Base-by-base conservation (phyloP, 2,329 filamentous ascomycete genomes). In the Penicillium nordicum region DNA sequence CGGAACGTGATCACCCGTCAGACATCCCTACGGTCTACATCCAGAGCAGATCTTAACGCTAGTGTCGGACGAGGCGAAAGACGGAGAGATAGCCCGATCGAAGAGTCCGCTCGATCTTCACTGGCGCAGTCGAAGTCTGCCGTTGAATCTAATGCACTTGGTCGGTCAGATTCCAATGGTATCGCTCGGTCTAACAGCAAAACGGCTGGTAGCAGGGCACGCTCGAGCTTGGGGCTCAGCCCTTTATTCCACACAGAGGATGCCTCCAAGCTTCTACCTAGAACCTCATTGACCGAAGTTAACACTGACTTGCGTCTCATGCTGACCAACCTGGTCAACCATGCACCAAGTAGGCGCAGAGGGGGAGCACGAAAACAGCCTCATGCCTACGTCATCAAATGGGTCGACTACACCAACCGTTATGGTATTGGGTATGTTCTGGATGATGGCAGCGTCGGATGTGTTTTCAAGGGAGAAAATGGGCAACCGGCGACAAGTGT, bases 371-470 rank as follows among this genome's bases (percentile, higher is more conserved):
- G 67, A 40, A 66, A 67, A 29, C 61, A 69, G 32, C 72, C 72
- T 2, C 77, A 79, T 51, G 68, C 77, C 2, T 77, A 79, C 55
- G 78, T 81, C 5, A 77, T 80, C 47, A 81, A 80, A 67, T 81
- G 79, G 79, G 79, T 81, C 21, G 79, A 81, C 59, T 81, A 81
- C 60, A 79, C 79, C 8, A 79, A 79, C 56, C 75, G 78, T 45
- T 80, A 80, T 57, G 79, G 79, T 11, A 79, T 81, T 46, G 79
- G 78, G 6, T 81, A 81, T 59, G 77, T 80, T 8, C 62, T 81
- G n/a, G 76, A 77, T 44, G 78, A 81, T 64, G 77, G 78, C 5
- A 80, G 76, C 34, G 76, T 80, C 23, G 79, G 79, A 5, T 80
- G 78, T 66, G 72, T 80, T 10, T 77, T 80, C 62, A 80, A 78